Conservation (phyloP, 331 rosid species). For the Malus hybrid region DNA sequence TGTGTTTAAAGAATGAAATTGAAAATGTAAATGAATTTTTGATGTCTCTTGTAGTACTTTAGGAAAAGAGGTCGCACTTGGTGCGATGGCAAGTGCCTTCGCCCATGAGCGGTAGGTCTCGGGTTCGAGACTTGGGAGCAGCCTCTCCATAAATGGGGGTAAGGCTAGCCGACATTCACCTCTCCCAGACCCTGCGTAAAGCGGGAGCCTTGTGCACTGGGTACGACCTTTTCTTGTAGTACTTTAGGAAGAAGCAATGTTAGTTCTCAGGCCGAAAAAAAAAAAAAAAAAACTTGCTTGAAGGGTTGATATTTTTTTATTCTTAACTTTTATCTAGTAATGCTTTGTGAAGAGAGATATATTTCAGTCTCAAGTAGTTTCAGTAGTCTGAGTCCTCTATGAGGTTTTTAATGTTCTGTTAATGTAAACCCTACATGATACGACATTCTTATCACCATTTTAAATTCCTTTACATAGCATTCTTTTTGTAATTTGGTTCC, state of each 20-base stretch:
- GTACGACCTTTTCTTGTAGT: too few relatives aligned
- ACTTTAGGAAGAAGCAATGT: background rate
- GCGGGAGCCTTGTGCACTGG: too few relatives aligned
- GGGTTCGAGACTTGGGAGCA: too few relatives aligned
- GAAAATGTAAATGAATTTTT: background rate
- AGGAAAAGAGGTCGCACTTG: too few relatives aligned
- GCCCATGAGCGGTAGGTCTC: too few relatives aligned
- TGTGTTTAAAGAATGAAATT: background rate
- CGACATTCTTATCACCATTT: background rate
- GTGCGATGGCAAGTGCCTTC: too few relatives aligned
- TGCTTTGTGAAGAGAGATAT: background rate
- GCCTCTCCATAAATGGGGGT: too few relatives aligned
- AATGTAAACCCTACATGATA: background rate
- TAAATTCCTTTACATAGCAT: background rate
- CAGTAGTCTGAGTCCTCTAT: background rate
- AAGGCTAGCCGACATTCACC: too few relatives aligned
- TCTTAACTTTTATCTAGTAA: background rate
- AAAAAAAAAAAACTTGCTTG: background rate
- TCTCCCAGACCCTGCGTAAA: too few relatives aligned
- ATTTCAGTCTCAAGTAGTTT: background rate
- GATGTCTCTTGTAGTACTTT: background rate
- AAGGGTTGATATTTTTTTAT: background rate
- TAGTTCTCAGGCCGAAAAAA: background rate
- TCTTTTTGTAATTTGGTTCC: background rate
- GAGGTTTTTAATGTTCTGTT: background rate